Evolutionary conservation across 345 rosid genomes (phyloP).

Genomic region (Cardamine occulta): DNA sequence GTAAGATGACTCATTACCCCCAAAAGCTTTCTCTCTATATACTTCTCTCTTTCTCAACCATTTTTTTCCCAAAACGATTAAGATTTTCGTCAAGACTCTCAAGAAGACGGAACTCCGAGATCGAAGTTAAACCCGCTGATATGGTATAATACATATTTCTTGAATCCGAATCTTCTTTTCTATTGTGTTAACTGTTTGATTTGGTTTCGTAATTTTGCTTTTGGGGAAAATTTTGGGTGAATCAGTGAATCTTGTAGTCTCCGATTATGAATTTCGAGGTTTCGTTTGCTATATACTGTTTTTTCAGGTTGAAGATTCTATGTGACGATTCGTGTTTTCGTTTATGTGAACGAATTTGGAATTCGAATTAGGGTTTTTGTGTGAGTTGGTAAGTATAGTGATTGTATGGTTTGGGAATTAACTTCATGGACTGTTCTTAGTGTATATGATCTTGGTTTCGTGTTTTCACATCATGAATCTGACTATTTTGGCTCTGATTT

Average conservation of each 20-base stretch:
- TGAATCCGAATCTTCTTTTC: constrained; percentile 4
- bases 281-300: constrained; percentile 2
- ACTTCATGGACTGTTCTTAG: constrained; percentile 8
- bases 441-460: neutral
- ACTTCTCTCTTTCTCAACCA: constrained; percentile 26
- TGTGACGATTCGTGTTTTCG: constrained; percentile 21
- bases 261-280: constrained; percentile 30
- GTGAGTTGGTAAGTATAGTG: constrained; percentile 1
- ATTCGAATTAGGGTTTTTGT: constrained; percentile 41
- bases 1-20: constrained; percentile 27
- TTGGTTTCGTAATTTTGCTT: constrained; percentile 11
- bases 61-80: constrained; percentile 52
- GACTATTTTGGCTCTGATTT: neutral
- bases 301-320: neutral
- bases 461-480: constrained; percentile 8
- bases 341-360: neutral
- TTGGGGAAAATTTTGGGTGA: neutral
- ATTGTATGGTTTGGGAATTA: constrained; percentile 4
- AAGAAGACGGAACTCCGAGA: constrained; percentile 66
- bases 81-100: constrained; percentile 75
- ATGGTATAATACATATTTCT: constrained; percentile 39
- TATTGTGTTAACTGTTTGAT: constrained; percentile 22
- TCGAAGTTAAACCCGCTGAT: constrained; percentile 71
- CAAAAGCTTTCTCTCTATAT: constrained; percentile 40
- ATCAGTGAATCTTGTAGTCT: constrained; percentile 25